Evolutionary conservation across 495 filamentous ascomycete species (phyloP), one percentile per base, ranked within the genome.

Genomic region (Pyrenula aspistea): DNA sequence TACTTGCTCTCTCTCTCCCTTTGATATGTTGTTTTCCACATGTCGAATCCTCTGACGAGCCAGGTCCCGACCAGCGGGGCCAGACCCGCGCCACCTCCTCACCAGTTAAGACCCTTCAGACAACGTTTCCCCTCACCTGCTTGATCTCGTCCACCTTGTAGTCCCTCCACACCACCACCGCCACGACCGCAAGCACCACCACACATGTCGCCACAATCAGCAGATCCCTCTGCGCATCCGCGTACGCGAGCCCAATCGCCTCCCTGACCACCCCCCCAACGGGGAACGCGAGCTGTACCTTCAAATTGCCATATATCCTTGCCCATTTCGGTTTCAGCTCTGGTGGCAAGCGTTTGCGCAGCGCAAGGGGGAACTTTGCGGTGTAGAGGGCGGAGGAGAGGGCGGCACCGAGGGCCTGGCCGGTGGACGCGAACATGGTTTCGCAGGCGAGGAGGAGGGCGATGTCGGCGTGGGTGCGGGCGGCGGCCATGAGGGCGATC

Each of bases 351-450:
- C 80, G 73, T 25, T 71, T 51, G 24, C 60, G 55, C 11, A 92
- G 73, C 10, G 70, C 70, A 0, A 58, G 51, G 11, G 76, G 79
- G 63, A 88, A 81, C 24, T 77, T 73, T 59, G 77, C 74, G 2
- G 77, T 82, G 80, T 84, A 91, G 59, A 92, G 83, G 49, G 84
- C 85, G 0, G 73, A 73, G 4, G 81, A 75, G 19, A 92, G 69
- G 2, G 81, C 72, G 11, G 65, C 61, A 2, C 88, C 87, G 56
- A 88, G 77, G 2, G 81, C 80, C 47, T 78, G 84, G 19, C 88
- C 87, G 12, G 90, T 71, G 53, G 63, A 74, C 47, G 77, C 71
- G 60, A 86, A 82, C 61, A 90, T 73, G 54, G 71, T 68, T 53
- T 82, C 69, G 25, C 91, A 57, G 1, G 86, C 84, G 0, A 90